phyloP scores from a whole-genome alignment of 768 basidiomycete species.

The Boletus coccyginus region DNA sequence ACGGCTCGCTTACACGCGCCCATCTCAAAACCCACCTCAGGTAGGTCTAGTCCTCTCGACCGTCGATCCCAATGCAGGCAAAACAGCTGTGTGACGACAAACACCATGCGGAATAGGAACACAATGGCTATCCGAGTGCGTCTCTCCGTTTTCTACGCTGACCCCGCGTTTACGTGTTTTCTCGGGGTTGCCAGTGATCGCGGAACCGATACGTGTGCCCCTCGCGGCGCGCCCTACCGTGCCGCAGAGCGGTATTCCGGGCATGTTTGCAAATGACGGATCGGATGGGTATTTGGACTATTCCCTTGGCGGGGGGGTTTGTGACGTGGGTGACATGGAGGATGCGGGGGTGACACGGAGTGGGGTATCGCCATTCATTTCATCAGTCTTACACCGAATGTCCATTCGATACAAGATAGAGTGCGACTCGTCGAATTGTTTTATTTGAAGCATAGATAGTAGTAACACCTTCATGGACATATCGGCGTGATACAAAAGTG shows the following conservation, averaged over 20 bases:
- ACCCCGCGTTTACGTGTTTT: background rate
- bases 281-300: slow-evolving; percentile 20
- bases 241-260: slow-evolving; percentile 10
- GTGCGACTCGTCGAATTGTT: background rate
- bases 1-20: slow-evolving; percentile 68
- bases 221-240: slow-evolving; percentile 19
- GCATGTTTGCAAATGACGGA: slow-evolving; percentile 14
- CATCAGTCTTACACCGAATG: background rate
- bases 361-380: background rate
- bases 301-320: slow-evolving; percentile 5
- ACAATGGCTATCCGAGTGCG: slow-evolving; percentile 29
- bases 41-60: slow-evolving; percentile 75
- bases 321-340: slow-evolving; percentile 21
- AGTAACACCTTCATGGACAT: background rate
- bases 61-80: slow-evolving; percentile 53
- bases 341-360: slow-evolving; percentile 9
- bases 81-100: slow-evolving; percentile 36
- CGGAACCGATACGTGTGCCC: slow-evolving; percentile 38
- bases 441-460: slow-evolving; percentile 10
- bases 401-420: background rate
- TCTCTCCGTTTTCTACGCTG: background rate
- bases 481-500: too few relatives aligned
- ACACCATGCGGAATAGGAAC: slow-evolving; percentile 30
- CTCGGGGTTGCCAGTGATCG: slow-evolving; percentile 32
- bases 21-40: slow-evolving; percentile 63